These are phyloP conservation scores for Combretum micranthum DNA, from an alignment of 345 rosid genomes.

Conservation along the genomic window DNA sequence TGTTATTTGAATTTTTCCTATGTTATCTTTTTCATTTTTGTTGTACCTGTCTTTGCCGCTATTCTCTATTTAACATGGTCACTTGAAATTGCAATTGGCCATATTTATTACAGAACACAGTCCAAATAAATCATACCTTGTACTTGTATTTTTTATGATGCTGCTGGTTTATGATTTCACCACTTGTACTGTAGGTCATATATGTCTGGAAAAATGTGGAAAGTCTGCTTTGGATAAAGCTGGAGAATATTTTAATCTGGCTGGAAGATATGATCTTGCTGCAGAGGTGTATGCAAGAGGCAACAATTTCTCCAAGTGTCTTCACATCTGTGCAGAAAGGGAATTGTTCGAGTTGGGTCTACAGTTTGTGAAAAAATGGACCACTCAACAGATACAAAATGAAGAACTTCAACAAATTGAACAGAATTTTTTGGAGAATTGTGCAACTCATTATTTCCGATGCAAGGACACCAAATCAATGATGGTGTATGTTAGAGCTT, in stretches of 20 bases:
- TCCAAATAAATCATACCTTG: too few species aligned
- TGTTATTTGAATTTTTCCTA: too few species aligned
- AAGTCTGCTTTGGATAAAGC: constrained; percentile 27
- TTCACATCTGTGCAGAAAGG: constrained; percentile 26
- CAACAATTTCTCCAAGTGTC: constrained; percentile 24
- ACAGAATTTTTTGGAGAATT: constrained; percentile 27
- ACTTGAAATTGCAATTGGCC: too few species aligned
- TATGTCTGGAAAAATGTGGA: constrained; percentile 33
- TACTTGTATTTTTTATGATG: too few species aligned
- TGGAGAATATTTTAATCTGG: constrained; percentile 36
- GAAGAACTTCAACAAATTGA: constrained; percentile 18
- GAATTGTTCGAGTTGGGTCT: constrained; percentile 36
- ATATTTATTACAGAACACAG: too few species aligned
- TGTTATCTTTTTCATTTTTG: too few species aligned
- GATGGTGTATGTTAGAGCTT: constrained; percentile 30
- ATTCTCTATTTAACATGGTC: too few species aligned
- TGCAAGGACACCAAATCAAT: constrained; percentile 18
- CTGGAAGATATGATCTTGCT: constrained; percentile 21
- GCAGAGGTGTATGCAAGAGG: constrained; percentile 34
- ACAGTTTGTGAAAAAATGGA: constrained; percentile 30
- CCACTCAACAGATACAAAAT: constrained; percentile 3
- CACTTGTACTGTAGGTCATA: constrained; percentile 18
- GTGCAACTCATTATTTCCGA: constrained; percentile 27
- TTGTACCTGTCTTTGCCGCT: too few species aligned
- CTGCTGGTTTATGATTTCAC: too few species aligned